Base-by-base conservation (phyloP, 2,329 filamentous ascomycete genomes). In the Botrytis squamosa region DNA sequence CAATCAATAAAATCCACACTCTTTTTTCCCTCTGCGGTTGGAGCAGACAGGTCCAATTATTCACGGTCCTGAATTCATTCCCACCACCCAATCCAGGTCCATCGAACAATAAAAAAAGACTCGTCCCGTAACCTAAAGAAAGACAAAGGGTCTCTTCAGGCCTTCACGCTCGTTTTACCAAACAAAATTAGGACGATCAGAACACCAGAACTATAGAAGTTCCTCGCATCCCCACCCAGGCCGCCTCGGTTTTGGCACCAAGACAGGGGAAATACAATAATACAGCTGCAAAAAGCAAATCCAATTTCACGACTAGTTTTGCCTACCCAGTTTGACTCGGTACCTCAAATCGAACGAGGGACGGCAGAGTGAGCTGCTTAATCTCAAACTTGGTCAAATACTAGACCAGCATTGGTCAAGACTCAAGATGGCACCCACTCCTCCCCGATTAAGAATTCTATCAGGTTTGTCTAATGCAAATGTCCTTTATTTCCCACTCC, bases 381-480 rank as follows among this genome's bases (percentile, higher is more conserved):
- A 73, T 72, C 75, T 75, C 75, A 78, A 76, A 79, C 76, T 73
- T 75, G 74, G 70, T 75, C 73, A 40, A 72, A 74, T 59, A 70
- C 70, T 67, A 73, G 70, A 74, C 73, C 52, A 72, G 63, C 70
- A 76, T 76, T 74, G 76, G 75, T 74, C 76, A 76, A 77, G 73
- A 82, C 81, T 74, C 76, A 76, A 76, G 73, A 82, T 82, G 81
- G 79, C 80, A 74, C 80, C 80, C 29, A 78, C 80, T 75, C 76
- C 80, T 78, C 80, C 81, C 74, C 78, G 81, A 73, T 75, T 82
- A 74, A 78, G 81, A 76, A 80, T 82, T 76, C 79, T 82, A 64
- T 82, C 81, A 81, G 81, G 81, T 82, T 77, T 73, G 80, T 81
- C 71, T 71, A 57, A 71, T 73, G 73, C 76, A 73, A 78, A 73